Conservation (phyloP, 768 basidiomycete species). For the Tubosaeta sp. region DNA sequence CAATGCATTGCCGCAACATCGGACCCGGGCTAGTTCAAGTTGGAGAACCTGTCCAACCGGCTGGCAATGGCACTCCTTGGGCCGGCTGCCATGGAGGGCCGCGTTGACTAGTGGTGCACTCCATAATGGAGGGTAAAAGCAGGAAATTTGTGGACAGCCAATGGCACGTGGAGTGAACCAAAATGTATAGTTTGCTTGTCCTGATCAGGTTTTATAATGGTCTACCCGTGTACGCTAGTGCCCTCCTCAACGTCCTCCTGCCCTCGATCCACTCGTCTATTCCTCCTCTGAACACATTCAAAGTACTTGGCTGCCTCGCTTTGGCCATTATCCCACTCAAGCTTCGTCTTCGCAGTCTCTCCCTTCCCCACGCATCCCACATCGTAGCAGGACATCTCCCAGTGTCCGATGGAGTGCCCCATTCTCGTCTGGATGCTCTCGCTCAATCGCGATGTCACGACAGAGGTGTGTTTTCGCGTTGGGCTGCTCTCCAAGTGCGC, state of each 20-base stretch:
- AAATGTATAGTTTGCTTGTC: conserved; percentile 25
- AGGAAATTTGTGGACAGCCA: conserved; percentile 7
- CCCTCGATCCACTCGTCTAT: background rate
- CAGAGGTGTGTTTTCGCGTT: conserved; percentile 43
- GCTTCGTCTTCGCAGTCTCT: background rate
- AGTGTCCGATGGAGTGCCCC: conserved; percentile 47
- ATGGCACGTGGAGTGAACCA: conserved; percentile 25
- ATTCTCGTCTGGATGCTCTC: conserved; percentile 81
- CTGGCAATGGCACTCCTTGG: background rate
- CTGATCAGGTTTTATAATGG: conserved; percentile 29
- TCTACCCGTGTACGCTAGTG: conserved; percentile 6
- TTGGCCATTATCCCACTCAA: background rate
- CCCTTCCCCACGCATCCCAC: background rate
- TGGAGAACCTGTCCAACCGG: background rate
- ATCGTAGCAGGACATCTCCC: conserved; percentile 4
- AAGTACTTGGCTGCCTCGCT: background rate
- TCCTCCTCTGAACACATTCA: conserved; percentile 2
- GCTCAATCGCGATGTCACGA: conserved; percentile 67
- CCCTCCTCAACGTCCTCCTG: conserved; percentile 2
- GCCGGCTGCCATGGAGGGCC: background rate
- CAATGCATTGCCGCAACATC: background rate
- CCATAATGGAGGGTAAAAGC: background rate
- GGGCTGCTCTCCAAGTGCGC: background rate
- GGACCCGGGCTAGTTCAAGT: background rate
- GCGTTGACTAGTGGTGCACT: background rate